Evolutionary conservation across 2,329 filamentous ascomycete species (phyloP).

Genomic region (Fusarium floridanum): DNA sequence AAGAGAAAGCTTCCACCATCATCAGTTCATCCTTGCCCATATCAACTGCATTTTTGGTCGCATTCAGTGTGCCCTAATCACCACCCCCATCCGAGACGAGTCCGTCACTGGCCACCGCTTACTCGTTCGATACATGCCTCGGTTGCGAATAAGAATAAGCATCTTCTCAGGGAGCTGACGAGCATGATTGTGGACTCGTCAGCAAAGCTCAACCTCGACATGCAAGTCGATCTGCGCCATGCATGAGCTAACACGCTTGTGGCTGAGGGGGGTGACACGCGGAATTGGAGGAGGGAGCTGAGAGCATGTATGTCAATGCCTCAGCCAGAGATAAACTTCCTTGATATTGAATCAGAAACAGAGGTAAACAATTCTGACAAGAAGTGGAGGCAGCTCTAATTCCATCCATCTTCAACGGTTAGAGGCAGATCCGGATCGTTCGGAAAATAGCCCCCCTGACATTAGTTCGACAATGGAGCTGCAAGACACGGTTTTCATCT

Average conservation of each 20-base stretch:
- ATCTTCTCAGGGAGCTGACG: neutral
- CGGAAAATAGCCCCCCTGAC: slow-evolving; percentile 35
- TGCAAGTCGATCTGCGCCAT: slow-evolving; percentile 4
- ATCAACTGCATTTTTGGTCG: neutral
- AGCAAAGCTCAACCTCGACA: slow-evolving; percentile 5
- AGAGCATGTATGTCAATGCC: neutral
- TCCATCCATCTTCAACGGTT: slow-evolving; percentile 4
- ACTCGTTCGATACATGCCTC: slow-evolving; percentile 1
- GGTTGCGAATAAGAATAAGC: slow-evolving; percentile 7
- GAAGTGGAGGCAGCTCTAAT: neutral
- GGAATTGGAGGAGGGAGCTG: neutral
- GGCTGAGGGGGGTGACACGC: neutral
- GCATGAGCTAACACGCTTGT: slow-evolving; percentile 13
- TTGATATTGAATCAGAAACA: neutral
- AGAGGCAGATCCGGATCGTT: slow-evolving; percentile 34
- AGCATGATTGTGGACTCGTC: neutral
- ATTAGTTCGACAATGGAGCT: slow-evolving; percentile 6
- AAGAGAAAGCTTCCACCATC: neutral
- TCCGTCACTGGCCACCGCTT: neutral
- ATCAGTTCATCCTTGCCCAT: neutral
- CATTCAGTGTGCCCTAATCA: neutral
- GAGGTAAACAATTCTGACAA: neutral
- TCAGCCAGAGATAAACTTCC: neutral
- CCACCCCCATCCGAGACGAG: neutral
- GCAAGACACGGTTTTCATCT: slow-evolving; percentile 4